A percentile compares a stretch with the other conserved stretches of the same genome.
Conservation (phyloP, 768 basidiomycete genomes). For the Gloeopeniophorella convolvens region DNA sequence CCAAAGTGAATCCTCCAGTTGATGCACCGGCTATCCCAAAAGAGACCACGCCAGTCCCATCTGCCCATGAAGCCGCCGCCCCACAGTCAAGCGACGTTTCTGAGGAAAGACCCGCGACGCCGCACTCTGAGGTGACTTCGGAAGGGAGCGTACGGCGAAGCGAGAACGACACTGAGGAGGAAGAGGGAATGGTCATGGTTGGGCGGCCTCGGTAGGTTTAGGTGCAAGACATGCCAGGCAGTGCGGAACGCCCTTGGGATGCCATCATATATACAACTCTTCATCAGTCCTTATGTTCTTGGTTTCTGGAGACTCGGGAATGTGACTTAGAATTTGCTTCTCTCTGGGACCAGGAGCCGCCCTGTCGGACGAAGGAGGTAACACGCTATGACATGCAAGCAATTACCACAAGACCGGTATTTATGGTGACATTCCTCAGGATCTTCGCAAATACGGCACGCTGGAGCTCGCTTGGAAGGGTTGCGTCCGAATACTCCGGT, state of each 20-base stretch:
- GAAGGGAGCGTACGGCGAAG: slow-evolving; percentile 38
- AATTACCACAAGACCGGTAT: neutral
- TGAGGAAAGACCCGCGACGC: slow-evolving; percentile 12
- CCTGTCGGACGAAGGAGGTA: neutral
- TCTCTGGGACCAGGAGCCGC: neutral
- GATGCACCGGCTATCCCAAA: neutral
- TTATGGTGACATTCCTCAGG: no score
- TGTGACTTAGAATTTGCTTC: neutral
- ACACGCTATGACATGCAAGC: neutral
- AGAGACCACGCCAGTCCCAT: slow-evolving; percentile 11
- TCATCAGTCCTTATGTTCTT: neutral
- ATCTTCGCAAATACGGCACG: no score
- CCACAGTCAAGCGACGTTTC: neutral
- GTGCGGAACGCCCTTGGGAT: neutral
- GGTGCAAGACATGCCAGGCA: neutral
- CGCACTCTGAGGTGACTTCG: slow-evolving; percentile 27
- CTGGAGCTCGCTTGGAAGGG: no score
- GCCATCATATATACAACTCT: slow-evolving; percentile 2
- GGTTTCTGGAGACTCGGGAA: slow-evolving; percentile 5
- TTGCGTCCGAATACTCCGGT: no score
- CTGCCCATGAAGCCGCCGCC: neutral
- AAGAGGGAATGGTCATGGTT: slow-evolving; percentile 78
- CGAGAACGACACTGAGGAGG: slow-evolving; percentile 74
- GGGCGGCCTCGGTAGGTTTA: slow-evolving; percentile 41
- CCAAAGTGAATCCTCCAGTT: neutral